These are phyloP conservation scores for Heterobasidion occidentale DNA, from an alignment of 1,284 basidiomycete genomes.

Conservation along the genomic window DNA sequence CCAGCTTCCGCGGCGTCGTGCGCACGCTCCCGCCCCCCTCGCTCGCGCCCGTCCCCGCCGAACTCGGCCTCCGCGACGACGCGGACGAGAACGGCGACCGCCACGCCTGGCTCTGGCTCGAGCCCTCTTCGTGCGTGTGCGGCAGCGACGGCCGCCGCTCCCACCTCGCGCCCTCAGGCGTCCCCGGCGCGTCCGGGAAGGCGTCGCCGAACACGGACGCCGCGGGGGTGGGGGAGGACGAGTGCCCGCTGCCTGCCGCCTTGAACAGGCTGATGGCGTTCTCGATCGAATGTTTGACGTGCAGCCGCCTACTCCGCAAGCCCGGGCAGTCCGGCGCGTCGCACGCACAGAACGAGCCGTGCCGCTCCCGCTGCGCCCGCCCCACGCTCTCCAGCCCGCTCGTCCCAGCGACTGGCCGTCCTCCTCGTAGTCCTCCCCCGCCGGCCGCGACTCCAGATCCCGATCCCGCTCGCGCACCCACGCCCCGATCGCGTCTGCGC, in stretches of 20 bases:
- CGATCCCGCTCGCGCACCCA: slow-evolving; percentile 55
- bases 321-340: slow-evolving; percentile 6
- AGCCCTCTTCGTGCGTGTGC: slow-evolving; percentile 13
- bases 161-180: background rate
- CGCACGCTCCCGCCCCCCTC: slow-evolving; percentile 2
- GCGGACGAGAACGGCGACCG: background rate
- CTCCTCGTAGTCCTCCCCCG: background rate
- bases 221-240: background rate
- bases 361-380: slow-evolving; percentile 1
- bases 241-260: slow-evolving; percentile 6
- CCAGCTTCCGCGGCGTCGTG: slow-evolving; percentile 29
- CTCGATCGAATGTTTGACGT: slow-evolving; percentile 58
- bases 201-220: background rate
- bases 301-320: slow-evolving; percentile 26
- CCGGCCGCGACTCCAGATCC: slow-evolving; percentile 28
- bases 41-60: slow-evolving; percentile 47
- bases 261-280: slow-evolving; percentile 51
- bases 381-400: slow-evolving; percentile 2
- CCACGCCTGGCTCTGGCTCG: slow-evolving; percentile 7
- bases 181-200: background rate
- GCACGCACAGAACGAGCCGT: slow-evolving; percentile 9
- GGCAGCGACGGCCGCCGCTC: background rate
- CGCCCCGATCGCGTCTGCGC: slow-evolving; percentile 47
- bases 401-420: background rate
- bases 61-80: slow-evolving; percentile 39